Evolutionary conservation across 1,284 basidiomycete genomes (phyloP), one percentile per base, ranked within the genome.

Genomic region (Malassezia sympodialis): DNA sequence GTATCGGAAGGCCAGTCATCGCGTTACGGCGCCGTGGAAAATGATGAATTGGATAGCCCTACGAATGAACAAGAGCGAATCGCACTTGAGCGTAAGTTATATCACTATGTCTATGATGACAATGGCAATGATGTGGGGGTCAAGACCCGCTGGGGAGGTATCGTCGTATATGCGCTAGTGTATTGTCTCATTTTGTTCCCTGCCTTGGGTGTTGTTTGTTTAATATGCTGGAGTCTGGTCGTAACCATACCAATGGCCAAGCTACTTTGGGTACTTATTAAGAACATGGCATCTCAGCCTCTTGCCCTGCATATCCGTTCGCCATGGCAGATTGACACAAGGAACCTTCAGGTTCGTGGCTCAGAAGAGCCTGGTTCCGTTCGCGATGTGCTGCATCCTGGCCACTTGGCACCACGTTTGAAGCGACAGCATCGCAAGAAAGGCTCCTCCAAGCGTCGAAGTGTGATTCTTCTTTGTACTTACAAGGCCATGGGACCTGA

Each of bases 171-270:
- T 46, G 65, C 62, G 12, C 68, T 84, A 30, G 79, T 82, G 60
- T 99, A 90, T 78, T 93, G 87, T 85, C 77, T 81, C 55, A 76
- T 96, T 68, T 84, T 99, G 66, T 86, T 88, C 1, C 94, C 94
- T 3, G 78, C 89, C 58, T 86, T 98, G 82, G 72, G 70, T 46
- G 42, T 66, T 24, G 66, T 71, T 41, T 73, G 90, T 73, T 72
- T 88, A 53, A 77, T 90, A 41, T 96, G 91, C 78, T 99, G 91
- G 90, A 88, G 81, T 24, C 80, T 90, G 60, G 85, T 98, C 58
- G 81, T 98, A 72, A 87, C 91, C 35, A 88, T 98, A 59, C 94
- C 94, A 7, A 99, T 98, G 94, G 94, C 91, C 31, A 93, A 88
- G 76, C 81, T 98, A 43, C 88, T 84, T 61, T 98, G 93, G 91